A percentile compares a stretch with the other conserved stretches of the same genome.
These are phyloP conservation scores for Nakazawaea peltata DNA, from an alignment of 805 yeast species.

Conservation along the genomic window DNA sequence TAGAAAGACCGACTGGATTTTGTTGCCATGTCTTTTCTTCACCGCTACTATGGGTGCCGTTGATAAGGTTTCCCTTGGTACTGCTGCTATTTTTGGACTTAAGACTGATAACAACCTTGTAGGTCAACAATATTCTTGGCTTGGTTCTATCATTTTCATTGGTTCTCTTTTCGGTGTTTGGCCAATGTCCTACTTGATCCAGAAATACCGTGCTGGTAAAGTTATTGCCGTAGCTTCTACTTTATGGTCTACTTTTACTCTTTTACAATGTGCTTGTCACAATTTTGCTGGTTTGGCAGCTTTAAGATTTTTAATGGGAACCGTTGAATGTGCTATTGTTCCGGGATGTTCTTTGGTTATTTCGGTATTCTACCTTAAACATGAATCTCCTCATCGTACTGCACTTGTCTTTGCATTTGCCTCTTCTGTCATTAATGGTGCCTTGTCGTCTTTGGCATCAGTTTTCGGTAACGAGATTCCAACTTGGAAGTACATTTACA, in stretches of 20 bases:
- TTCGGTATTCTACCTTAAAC: constrained; percentile 20
- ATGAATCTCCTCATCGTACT: constrained; percentile 16
- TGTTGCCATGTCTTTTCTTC: constrained; percentile 28
- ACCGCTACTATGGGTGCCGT: constrained; percentile 28
- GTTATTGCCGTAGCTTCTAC: constrained; percentile 15
- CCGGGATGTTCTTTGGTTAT: constrained; percentile 22
- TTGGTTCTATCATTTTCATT: constrained; percentile 30
- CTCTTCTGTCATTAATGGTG: constrained; percentile 20
- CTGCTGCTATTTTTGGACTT: constrained; percentile 31
- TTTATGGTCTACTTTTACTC: constrained; percentile 12
- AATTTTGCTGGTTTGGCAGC: constrained; percentile 32
- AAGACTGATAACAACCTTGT: constrained; percentile 23
- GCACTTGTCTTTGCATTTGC: constrained; percentile 27
- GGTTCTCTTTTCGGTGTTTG: constrained; percentile 35
- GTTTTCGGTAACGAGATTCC: constrained; percentile 22
- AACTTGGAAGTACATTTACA: constrained; percentile 36
- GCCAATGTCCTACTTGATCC: constrained; percentile 23
- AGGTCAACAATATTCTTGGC: constrained; percentile 31
- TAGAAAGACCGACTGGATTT: constrained; percentile 28
- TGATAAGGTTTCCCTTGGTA: constrained; percentile 27
- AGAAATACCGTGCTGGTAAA: constrained; percentile 17
- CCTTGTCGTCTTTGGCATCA: constrained; percentile 25
- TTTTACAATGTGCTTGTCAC: constrained; percentile 23
- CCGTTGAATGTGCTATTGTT: constrained; percentile 33
- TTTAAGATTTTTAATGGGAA: constrained; percentile 34